Evolutionary conservation across 2,329 filamentous ascomycete species (phyloP).

Genomic region (Colletotrichum gloeosporioides): DNA sequence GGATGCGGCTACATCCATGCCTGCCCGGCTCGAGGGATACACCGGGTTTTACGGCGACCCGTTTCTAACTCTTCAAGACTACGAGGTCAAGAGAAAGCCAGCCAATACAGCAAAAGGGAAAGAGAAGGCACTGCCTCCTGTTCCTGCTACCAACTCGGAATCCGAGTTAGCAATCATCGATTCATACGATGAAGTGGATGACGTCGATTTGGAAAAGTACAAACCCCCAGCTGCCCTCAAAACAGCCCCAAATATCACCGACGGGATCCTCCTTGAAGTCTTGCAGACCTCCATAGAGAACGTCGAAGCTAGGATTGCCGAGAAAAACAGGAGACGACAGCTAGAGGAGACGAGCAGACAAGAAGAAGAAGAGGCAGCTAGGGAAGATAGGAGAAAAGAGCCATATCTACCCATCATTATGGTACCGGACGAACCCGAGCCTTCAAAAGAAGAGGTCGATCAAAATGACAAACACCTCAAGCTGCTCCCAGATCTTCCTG

Average conservation of each 20-base stretch:
- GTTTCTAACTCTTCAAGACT: conserved; percentile 27
- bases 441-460: background rate
- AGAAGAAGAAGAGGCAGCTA: conserved; percentile 5
- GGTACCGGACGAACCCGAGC: background rate
- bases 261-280: conserved; percentile 46
- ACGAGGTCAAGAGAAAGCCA: background rate
- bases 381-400: conserved; percentile 35
- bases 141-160: background rate
- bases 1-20: background rate
- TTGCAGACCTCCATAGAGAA: conserved; percentile 51
- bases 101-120: background rate
- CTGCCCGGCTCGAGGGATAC: conserved; percentile 27
- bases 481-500: background rate
- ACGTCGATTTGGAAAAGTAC: conserved; percentile 52
- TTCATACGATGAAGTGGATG: conserved; percentile 27
- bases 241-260: conserved; percentile 40
- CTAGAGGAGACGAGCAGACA: conserved; percentile 29
- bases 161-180: conserved; percentile 29
- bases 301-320: conserved; percentile 42
- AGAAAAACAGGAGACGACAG: conserved; percentile 33
- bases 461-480: background rate
- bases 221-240: conserved; percentile 49
- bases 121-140: background rate
- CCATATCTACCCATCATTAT: conserved; percentile 41
- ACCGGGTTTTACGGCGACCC: conserved; percentile 34